Evolutionary conservation across 768 basidiomycete species (phyloP), one percentile per base, ranked within the genome.

Genomic region (Mrakia blollopis): DNA sequence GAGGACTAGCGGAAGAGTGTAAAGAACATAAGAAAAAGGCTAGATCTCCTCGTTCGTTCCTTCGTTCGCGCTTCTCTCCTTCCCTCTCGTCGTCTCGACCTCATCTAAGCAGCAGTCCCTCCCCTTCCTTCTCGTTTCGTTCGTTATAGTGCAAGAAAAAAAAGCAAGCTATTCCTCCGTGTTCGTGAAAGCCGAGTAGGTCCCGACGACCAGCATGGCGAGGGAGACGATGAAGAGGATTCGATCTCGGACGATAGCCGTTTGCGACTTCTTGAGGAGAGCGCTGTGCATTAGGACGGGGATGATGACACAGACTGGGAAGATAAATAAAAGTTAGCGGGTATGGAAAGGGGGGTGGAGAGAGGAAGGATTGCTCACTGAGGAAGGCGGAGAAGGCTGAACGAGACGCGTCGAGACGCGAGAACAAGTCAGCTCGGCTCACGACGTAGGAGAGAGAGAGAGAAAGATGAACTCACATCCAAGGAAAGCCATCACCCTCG

Each of bases 401-500:
- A 52, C 3, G 21, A 4, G 67, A 37, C 67, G 18, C 39, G 35
- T n/a, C 67, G 67, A 23, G 32, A 28, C 41, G 3, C 25, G 25
- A 23, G n/a, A n/a, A n/a, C n/a, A n/a, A 54, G 47, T 28, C 30
- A 28, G 71, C 13, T 13, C 52, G 44, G 39, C 16, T 54, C n/a
- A 8, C 10, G 9, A 28, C 3, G n/a, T 2, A 72, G 50, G 5
- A 72, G 28, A 28, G 21, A 7, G 18, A 52, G 44, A 25, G 23
- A n/a, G 28, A 37, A 1, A 10, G 52, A 16, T 16, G 61, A 1
- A 65, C 54, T 39, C 14, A 74, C 61, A 65, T 52, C 95, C 95
- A 72, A 98, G 85, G 83, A 97, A 92, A 1, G 93, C 92, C 91
- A 94, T 93, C 50, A 84, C 81, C 72, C 79, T 76, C 9, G 52